Evolutionary conservation across 139 green algal species (phyloP).

Genomic region (Auxenochlorella protothecoides): DNA sequence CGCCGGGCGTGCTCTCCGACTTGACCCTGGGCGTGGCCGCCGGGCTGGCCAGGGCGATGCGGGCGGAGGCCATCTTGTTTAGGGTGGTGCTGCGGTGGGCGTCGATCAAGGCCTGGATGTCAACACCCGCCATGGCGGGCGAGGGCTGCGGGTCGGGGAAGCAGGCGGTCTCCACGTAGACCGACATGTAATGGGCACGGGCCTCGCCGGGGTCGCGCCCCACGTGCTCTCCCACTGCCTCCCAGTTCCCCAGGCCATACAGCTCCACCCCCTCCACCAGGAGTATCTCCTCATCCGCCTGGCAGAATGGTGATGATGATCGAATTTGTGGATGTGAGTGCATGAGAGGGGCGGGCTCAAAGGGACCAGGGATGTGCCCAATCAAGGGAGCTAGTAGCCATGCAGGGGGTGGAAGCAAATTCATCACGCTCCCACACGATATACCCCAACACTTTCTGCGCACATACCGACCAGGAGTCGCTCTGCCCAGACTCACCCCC

Average conservation of each 20-base stretch:
- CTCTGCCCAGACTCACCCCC: slow-evolving; percentile 46
- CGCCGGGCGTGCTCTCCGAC: not conserved
- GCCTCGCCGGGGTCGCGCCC: slow-evolving; percentile 64
- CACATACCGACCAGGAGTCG: not conserved
- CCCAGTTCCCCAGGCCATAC: slow-evolving; percentile 88
- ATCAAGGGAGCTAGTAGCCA: too few species aligned
- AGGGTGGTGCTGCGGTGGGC: slow-evolving; percentile 10
- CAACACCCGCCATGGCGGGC: slow-evolving; percentile 39
- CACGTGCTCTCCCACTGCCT: slow-evolving; percentile 71
- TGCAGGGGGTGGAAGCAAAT: too few species aligned
- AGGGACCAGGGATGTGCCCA: too few species aligned
- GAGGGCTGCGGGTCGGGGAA: slow-evolving; percentile 50
- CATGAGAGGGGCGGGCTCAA: too few species aligned
- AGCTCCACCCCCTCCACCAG: slow-evolving; percentile 87
- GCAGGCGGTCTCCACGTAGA: slow-evolving; percentile 62
- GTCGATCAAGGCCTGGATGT: slow-evolving; percentile 14
- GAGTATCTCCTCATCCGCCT: slow-evolving; percentile 92
- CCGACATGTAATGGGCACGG: slow-evolving; percentile 68
- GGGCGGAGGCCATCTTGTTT: not conserved
- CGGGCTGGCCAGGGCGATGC: not conserved
- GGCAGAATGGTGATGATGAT: slow-evolving; percentile 12
- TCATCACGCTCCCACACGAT: too few species aligned
- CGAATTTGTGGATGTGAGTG: too few species aligned
- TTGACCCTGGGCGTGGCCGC: slow-evolving; percentile 9
- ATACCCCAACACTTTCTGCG: too few species aligned